Conservation (phyloP, 305 asterid genomes). For the Plantago lanceolata region DNA sequence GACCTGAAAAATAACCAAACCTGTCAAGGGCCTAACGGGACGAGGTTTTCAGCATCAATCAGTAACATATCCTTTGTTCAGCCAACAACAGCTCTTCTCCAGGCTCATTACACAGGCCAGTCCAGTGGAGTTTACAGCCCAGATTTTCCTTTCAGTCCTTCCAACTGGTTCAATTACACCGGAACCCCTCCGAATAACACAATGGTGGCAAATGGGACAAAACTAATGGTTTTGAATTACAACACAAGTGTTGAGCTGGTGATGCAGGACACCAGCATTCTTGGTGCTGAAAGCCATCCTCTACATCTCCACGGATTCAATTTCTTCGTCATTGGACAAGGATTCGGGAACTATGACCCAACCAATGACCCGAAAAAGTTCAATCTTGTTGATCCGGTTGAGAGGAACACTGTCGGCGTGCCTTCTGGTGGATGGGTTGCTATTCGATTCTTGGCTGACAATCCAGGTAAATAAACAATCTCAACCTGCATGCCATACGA, state of each 20-base stretch:
- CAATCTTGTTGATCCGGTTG: slow-evolving; percentile 53
- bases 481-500: too few species aligned
- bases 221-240: slow-evolving; percentile 38
- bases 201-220: slow-evolving; percentile 41
- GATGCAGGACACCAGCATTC: slow-evolving; percentile 64
- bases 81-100: slow-evolving; percentile 47
- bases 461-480: slow-evolving; percentile 43
- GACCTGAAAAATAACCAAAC: slow-evolving; percentile 27
- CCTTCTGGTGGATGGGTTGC: slow-evolving; percentile 70
- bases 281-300: slow-evolving; percentile 64
- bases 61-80: slow-evolving; percentile 41
- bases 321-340: slow-evolving; percentile 60
- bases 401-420: slow-evolving; percentile 56
- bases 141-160: slow-evolving; percentile 40
- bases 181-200: slow-evolving; percentile 52
- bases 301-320: slow-evolving; percentile 64
- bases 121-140: slow-evolving; percentile 37
- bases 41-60: slow-evolving; percentile 41
- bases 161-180: slow-evolving; percentile 41
- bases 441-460: slow-evolving; percentile 51
- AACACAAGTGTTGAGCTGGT: slow-evolving; percentile 52
- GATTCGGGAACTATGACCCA: slow-evolving; percentile 46
- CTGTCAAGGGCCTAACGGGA: slow-evolving; percentile 51
- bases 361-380: slow-evolving; percentile 40
- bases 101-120: slow-evolving; percentile 39